Conservation (phyloP, 257 asterid genomes). For the Solanum habrochaites region DNA sequence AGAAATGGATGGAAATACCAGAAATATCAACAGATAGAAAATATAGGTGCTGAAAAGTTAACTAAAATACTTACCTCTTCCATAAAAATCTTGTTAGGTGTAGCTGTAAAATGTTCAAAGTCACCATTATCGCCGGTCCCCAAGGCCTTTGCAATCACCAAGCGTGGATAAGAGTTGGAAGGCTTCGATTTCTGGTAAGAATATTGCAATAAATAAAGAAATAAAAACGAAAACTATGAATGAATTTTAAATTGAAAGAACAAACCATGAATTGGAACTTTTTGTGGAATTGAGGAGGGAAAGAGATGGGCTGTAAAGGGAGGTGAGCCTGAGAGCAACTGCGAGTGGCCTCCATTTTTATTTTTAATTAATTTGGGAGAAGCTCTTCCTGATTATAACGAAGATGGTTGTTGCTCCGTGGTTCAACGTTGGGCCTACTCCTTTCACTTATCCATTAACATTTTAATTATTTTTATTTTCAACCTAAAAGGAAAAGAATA, state of each 20-base stretch:
- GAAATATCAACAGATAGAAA: background rate
- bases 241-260: background rate
- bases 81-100: conserved; percentile 47
- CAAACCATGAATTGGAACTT: conserved; percentile 33
- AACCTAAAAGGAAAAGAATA: too few species aligned
- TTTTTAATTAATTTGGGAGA: conserved; percentile 6
- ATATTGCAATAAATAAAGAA: background rate
- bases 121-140: conserved; percentile 40
- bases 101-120: conserved; percentile 26
- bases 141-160: conserved; percentile 29
- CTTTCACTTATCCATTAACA: background rate
- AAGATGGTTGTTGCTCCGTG: background rate
- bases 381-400: background rate
- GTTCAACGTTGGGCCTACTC: background rate
- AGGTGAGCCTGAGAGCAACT: conserved; percentile 30
- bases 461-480: too few species aligned
- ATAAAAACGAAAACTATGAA: background rate
- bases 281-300: conserved; percentile 20
- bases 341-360: conserved; percentile 63
- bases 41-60: background rate
- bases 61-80: conserved; percentile 54
- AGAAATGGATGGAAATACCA: background rate
- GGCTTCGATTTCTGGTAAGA: conserved; percentile 39
- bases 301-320: conserved; percentile 37
- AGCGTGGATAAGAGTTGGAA: conserved; percentile 18